Evolutionary conservation across 2,329 filamentous ascomycete genomes (phyloP), one percentile per base, ranked within the genome.

Genomic region (Helotiales sp.): DNA sequence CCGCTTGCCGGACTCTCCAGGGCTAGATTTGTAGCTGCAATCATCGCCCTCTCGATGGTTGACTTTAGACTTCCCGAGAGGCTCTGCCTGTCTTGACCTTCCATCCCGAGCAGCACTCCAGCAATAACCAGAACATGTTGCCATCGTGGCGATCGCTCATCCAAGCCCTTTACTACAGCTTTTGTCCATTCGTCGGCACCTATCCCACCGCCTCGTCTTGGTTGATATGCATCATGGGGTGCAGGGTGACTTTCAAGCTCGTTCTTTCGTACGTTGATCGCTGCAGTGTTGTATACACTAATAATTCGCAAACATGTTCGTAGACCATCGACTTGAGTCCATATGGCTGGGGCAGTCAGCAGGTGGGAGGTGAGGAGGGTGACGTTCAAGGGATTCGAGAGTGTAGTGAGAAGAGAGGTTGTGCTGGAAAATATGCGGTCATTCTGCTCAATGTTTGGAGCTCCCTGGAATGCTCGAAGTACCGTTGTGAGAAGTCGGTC

Each of bases 71-170:
- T 73, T 17, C 73, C 73, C 0, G 82, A 78, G 15, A 86, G 65
- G 79, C 59, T 87, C 59, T 80, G 77, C 54, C 83, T 71, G 47
- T 84, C 79, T 65, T 81, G 77, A 1, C 77, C 74, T 59, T 82
- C 83, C 59, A 87, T 85, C 3, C 85, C 86, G 72, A 59, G 75
- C 34, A 88, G 75, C 53, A 89, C 70, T 33, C 87, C 87, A 0
- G 81, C 83, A 2, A 90, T 77, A 0, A 87, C 75, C 12, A 90
- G 73, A 22, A 85, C 66, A 74, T 90, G 88, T 67, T 86, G 82
- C 86, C 87, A 90, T 71, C 86, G 75, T 84, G 72, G 84, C 65
- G 85, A 82, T 81, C 84, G 87, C 9, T 74, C 72, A 63, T 76
- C 73, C 6, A 73, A 66, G 9, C 74, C 74, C 52, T 70, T 71